phyloP scores from a whole-genome alignment of 2,329 filamentous ascomycete species.

The Cladophialophora bantiana region DNA sequence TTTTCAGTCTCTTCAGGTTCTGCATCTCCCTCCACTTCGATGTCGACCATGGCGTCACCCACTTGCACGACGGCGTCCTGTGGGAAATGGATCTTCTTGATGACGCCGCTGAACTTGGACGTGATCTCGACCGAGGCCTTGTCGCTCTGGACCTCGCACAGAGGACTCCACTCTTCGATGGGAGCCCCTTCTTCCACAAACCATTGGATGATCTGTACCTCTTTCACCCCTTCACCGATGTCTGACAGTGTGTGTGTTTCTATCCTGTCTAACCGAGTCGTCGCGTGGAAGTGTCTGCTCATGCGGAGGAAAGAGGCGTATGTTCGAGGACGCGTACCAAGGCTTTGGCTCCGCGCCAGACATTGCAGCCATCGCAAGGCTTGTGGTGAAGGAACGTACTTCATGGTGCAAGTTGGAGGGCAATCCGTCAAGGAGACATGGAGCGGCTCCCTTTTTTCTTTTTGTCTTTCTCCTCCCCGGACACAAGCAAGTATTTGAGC shows the following conservation, averaged over 20 bases:
- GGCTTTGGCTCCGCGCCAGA: conserved; percentile 14
- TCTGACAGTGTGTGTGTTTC: conserved; percentile 39
- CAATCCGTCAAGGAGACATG: not conserved
- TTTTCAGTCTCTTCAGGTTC: conserved; percentile 42
- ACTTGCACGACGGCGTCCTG: conserved; percentile 96
- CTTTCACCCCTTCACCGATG: conserved; percentile 78
- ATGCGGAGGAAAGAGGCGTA: conserved; percentile 30
- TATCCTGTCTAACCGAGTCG: conserved; percentile 31
- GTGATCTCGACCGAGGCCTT: conserved; percentile 92
- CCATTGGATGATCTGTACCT: conserved; percentile 99
- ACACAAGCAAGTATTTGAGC: not conserved
- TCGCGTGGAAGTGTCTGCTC: conserved; percentile 34
- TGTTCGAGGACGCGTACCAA: conserved; percentile 22
- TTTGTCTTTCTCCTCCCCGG: not conserved
- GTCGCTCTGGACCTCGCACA: conserved; percentile 98
- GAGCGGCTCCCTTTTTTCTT: not conserved
- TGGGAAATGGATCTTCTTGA: conserved; percentile 96
- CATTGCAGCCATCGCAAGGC: conserved; percentile 29
- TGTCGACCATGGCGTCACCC: conserved; percentile 55
- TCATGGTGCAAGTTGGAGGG: conserved; percentile 25
- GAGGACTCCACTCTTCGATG: conserved; percentile 96
- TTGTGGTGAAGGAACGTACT: conserved; percentile 33
- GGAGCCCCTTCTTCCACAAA: conserved; percentile 95
- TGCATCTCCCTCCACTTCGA: conserved; percentile 40
- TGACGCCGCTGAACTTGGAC: conserved; percentile 90